phyloP scores from a whole-genome alignment of 2,329 filamentous ascomycete species.

The Colletotrichum sublineola region DNA sequence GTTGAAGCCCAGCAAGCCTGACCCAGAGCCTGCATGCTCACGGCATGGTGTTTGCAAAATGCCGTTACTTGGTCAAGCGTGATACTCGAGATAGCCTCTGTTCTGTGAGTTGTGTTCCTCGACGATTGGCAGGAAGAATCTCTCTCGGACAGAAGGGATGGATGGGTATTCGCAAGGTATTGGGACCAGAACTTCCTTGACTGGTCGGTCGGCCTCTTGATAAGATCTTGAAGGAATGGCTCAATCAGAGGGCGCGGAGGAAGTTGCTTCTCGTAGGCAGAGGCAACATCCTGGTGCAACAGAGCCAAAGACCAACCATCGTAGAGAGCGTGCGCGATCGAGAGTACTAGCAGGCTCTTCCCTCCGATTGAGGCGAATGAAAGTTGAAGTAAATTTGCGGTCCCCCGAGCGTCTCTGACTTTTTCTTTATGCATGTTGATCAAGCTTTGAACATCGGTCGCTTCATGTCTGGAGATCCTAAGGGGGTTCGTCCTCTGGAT shows the following conservation, averaged over 20 bases:
- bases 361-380: slow-evolving; percentile 53
- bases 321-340: slow-evolving; percentile 88
- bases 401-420: slow-evolving; percentile 55
- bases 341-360: slow-evolving; percentile 68
- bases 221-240: slow-evolving; percentile 66
- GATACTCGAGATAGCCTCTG: slow-evolving; percentile 53
- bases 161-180: slow-evolving; percentile 67
- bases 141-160: slow-evolving; percentile 51
- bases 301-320: slow-evolving; percentile 87
- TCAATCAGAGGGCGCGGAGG: slow-evolving; percentile 62
- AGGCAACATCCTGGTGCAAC: slow-evolving; percentile 77
- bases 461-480: slow-evolving; percentile 43
- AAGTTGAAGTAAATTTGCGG: slow-evolving; percentile 63
- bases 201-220: slow-evolving; percentile 54
- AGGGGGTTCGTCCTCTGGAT: slow-evolving; percentile 49
- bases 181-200: slow-evolving; percentile 76
- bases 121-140: slow-evolving; percentile 48
- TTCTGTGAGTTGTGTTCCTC: slow-evolving; percentile 54
- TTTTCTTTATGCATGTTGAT: slow-evolving; percentile 53
- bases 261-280: slow-evolving; percentile 68
- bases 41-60: slow-evolving; percentile 74
- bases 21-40: slow-evolving; percentile 83
- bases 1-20: slow-evolving; percentile 82
- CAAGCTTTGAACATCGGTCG: slow-evolving; percentile 54
- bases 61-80: slow-evolving; percentile 48